Evolutionary conservation across 1,139 yeast genomes (phyloP).

Genomic region (Hemisphaericaspora xylanilytica): DNA sequence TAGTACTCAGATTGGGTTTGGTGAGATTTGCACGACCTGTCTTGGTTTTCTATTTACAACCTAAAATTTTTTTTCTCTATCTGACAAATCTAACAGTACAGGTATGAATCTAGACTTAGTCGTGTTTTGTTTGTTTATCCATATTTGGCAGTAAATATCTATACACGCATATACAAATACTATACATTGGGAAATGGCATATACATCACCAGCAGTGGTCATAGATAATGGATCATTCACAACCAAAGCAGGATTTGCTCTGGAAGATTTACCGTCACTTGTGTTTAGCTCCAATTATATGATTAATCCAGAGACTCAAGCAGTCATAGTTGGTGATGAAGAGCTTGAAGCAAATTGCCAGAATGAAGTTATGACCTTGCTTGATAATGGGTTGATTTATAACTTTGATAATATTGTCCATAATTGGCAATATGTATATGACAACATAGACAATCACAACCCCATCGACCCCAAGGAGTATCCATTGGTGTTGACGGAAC

Average conservation of each 20-base stretch:
- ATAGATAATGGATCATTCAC: slow-evolving; percentile 66
- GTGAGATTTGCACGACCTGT: no score
- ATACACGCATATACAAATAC: no score
- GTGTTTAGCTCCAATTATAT: slow-evolving; percentile 58
- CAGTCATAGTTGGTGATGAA: slow-evolving; percentile 51
- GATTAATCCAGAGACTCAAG: slow-evolving; percentile 22
- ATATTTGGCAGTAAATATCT: no score
- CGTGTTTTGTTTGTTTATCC: no score
- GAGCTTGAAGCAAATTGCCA: slow-evolving; percentile 40
- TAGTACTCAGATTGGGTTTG: no score
- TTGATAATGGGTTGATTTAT: slow-evolving; percentile 64
- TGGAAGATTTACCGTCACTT: slow-evolving; percentile 60
- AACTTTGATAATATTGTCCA: slow-evolving; percentile 61
- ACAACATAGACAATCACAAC: slow-evolving; percentile 42
- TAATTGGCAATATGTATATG: slow-evolving; percentile 60
- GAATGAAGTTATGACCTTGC: slow-evolving; percentile 57
- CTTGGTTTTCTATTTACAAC: no score
- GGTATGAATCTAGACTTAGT: no score
- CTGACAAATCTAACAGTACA: no score
- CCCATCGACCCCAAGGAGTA: slow-evolving; percentile 49
- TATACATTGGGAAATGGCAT: slow-evolving; percentile 17
- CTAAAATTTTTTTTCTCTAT: no score
- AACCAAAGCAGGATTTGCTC: slow-evolving; percentile 71
- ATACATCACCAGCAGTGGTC: slow-evolving; percentile 56
- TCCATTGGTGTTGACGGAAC: slow-evolving; percentile 67